Conservation (phyloP, 257 asterid species). For the Solanum etuberosum region DNA sequence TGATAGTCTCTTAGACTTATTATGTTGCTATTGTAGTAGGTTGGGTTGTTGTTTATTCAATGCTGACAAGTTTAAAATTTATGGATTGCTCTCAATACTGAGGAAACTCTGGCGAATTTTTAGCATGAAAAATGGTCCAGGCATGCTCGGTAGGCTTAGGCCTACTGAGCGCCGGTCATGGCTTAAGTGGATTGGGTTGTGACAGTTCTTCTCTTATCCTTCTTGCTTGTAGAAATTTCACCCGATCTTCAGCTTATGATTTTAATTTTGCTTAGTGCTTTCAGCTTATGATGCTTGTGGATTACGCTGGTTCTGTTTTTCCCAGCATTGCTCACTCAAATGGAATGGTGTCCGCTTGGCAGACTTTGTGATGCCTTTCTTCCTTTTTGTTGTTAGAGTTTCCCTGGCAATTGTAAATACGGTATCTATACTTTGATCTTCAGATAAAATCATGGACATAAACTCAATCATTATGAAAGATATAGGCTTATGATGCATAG, state of each 20-base stretch:
- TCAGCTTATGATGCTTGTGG: slow-evolving; percentile 88
- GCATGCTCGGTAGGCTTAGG: background rate
- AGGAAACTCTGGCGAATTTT: background rate
- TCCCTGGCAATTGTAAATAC: slow-evolving; percentile 51
- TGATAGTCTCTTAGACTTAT: background rate
- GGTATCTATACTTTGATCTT: slow-evolving; percentile 21
- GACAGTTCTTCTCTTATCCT: background rate
- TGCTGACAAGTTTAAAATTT: background rate
- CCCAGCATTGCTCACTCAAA: slow-evolving; percentile 60
- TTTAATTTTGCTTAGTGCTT: slow-evolving; percentile 3
- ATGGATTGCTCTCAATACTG: background rate
- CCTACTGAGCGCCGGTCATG: background rate
- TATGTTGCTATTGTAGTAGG: background rate
- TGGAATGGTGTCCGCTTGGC: slow-evolving; percentile 88
- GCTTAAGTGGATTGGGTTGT: background rate
- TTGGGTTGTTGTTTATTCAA: too few relatives aligned
- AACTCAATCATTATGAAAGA: background rate
- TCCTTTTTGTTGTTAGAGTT: slow-evolving; percentile 73
- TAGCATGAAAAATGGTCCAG: background rate
- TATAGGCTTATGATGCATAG: background rate
- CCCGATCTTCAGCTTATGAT: background rate
- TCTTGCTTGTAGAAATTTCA: background rate
- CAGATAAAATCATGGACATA: background rate
- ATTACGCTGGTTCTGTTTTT: slow-evolving; percentile 64
- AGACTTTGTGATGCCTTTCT: slow-evolving; percentile 84